phyloP scores from a whole-genome alignment of 2,329 filamentous ascomycete species.

The Exophiala oligosperma region DNA sequence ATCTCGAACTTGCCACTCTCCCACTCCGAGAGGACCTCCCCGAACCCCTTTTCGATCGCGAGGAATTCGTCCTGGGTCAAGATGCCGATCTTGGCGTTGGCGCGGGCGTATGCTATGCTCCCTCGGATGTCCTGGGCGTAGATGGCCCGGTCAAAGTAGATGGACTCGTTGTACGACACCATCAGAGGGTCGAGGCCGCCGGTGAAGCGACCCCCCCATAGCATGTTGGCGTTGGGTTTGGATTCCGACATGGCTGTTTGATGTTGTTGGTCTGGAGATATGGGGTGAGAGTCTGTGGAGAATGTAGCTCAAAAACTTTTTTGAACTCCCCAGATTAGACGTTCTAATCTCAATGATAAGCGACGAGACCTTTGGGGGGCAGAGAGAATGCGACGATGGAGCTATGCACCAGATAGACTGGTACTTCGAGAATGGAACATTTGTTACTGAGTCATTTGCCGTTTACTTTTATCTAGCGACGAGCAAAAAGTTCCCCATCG shows the following conservation, averaged over 20 bases:
- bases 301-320: too few species aligned
- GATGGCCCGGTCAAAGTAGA: slow-evolving; percentile 75
- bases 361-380: too few species aligned
- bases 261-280: too few species aligned
- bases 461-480: too few species aligned
- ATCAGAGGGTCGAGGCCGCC: slow-evolving; percentile 83
- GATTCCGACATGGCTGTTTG: slow-evolving; percentile 2
- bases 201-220: slow-evolving; percentile 41
- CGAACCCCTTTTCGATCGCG: slow-evolving; percentile 71
- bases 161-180: slow-evolving; percentile 76
- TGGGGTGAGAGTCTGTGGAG: too few species aligned
- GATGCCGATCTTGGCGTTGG: slow-evolving; percentile 74
- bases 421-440: too few species aligned
- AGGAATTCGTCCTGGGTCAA: slow-evolving; percentile 70
- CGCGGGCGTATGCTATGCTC: slow-evolving; percentile 77
- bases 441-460: too few species aligned
- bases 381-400: too few species aligned
- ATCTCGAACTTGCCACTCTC: slow-evolving; percentile 31
- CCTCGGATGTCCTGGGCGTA: slow-evolving; percentile 80
- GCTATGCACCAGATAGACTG: too few species aligned
- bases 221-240: slow-evolving; percentile 22
- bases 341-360: too few species aligned
- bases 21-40: slow-evolving; percentile 52
- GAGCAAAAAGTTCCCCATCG: too few species aligned
- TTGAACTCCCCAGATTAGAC: too few species aligned